phyloP scores from a whole-genome alignment of 345 rosid species.

The Sonneratia alba region DNA sequence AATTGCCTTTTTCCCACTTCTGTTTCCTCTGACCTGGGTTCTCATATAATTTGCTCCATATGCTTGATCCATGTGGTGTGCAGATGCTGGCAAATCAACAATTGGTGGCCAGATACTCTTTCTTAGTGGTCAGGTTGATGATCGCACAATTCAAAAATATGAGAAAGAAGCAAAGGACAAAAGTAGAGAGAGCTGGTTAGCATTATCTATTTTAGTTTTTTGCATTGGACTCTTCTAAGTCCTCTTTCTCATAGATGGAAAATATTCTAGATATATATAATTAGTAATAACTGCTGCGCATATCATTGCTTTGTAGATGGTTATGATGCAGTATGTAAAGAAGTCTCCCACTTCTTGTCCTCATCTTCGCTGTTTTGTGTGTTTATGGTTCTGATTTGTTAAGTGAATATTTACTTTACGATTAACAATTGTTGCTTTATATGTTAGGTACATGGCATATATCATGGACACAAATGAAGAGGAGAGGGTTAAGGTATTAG shows the following conservation, averaged over 20 bases:
- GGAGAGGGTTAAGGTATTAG: slow-evolving; percentile 78
- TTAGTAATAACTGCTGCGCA: neutral
- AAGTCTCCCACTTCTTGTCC: neutral
- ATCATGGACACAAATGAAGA: slow-evolving; percentile 99
- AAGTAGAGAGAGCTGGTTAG: slow-evolving; percentile 97
- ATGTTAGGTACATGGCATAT: slow-evolving; percentile 93
- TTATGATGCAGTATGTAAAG: neutral
- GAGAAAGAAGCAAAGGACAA: slow-evolving; percentile 98
- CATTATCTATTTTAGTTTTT: slow-evolving; percentile 1
- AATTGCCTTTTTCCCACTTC: neutral
- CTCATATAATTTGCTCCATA: neutral
- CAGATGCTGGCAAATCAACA: slow-evolving; percentile 99
- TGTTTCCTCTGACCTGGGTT: neutral
- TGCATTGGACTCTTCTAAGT: neutral
- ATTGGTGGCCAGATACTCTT: slow-evolving; percentile 95
- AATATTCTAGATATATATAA: neutral
- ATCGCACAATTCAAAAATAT: slow-evolving; percentile 86
- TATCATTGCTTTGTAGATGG: neutral
- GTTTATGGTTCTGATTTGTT: neutral
- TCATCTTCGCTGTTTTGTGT: neutral
- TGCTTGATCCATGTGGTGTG: slow-evolving; percentile 6
- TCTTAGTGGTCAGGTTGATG: slow-evolving; percentile 95
- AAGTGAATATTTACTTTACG: neutral
- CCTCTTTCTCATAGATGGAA: neutral
- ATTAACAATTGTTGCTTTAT: slow-evolving; percentile 1